Base-by-base conservation (phyloP, 2,329 filamentous ascomycete species). In the Thyridium curvatum region DNA sequence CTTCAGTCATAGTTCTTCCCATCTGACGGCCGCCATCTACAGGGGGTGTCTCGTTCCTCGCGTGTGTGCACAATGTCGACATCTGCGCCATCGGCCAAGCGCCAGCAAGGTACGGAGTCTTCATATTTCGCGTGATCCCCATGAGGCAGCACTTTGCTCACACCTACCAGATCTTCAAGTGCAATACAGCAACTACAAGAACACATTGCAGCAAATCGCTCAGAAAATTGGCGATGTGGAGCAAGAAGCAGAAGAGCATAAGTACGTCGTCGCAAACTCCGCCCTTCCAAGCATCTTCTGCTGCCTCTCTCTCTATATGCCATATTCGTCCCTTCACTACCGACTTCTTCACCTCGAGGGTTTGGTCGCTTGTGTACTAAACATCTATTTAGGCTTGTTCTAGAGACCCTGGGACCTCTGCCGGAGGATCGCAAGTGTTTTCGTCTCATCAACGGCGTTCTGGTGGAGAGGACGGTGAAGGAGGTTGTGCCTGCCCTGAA, bases 141-240 rank as follows among this genome's bases (percentile, higher is more conserved):
- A n/a, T n/a, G n/a, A n/a, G n/a, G n/a, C n/a, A n/a, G n/a, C n/a
- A 39, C 39, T 35, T 18, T n/a, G 32, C 15, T 12, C 18, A 49
- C 33, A 8, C 5, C 15, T 35, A 30, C 18, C 52, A 93, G 86
- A 93, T 59, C 77, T 93, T 49, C 86, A 93, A 65, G 67, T 73
- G 36, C 84, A 86, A 52, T 93, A 93, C 61, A 77, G 77, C 49
- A 87, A 81, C 64, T 91, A 79, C 65, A 85, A 84, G 59, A 82
- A 77, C 51, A 81, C 74, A 4, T 77, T 98, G 42, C 91, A 97
- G 65, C 86, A 93, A 57, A 81, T 98, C 54, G 93, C 93, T 21
- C 84, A 89, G 56, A 97, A 95, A 63, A 96, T 98, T 52, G 93
- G 93, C 31, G 90, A 97, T 58, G 90, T 98, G 41, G 93, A 98